phyloP scores from a whole-genome alignment of 768 basidiomycete species.

The Tylopilus vinaceipallidus region DNA sequence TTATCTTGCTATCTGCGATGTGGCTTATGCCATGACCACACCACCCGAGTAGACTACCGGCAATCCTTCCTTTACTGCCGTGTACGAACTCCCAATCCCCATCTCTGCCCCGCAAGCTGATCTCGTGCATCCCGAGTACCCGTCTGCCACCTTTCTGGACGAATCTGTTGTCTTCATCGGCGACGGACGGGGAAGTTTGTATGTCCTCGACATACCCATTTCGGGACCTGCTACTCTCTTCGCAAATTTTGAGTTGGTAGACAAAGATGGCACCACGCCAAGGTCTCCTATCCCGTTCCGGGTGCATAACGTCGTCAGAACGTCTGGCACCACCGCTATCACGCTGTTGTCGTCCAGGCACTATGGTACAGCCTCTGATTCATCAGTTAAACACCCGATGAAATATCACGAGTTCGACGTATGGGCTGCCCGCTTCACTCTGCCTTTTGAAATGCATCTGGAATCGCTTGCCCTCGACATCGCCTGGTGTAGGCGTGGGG shows the following conservation, averaged over 20 bases:
- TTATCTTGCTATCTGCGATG: neutral
- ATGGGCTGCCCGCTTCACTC: constrained; percentile 55
- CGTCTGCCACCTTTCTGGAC: constrained; percentile 61
- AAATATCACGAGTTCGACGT: constrained; percentile 56
- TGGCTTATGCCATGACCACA: constrained; percentile 9
- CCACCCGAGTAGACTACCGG: constrained; percentile 47
- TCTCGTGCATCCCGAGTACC: constrained; percentile 64
- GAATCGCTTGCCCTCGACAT: constrained; percentile 45
- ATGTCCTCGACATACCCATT: constrained; percentile 49
- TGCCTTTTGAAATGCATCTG: constrained; percentile 37
- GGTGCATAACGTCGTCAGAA: constrained; percentile 33
- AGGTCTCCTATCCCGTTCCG: constrained; percentile 38
- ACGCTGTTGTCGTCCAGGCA: constrained; percentile 60
- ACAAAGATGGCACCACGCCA: constrained; percentile 20
- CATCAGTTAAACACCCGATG: constrained; percentile 18
- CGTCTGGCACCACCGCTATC: constrained; percentile 39
- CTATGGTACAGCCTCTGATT: constrained; percentile 32
- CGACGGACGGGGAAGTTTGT: constrained; percentile 70
- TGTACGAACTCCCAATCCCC: constrained; percentile 61
- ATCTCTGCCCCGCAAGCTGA: constrained; percentile 41
- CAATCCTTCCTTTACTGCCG: constrained; percentile 49
- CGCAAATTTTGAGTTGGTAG: constrained; percentile 49
- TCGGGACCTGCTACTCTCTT: constrained; percentile 42
- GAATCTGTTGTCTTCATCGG: constrained; percentile 51
- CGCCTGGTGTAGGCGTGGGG: constrained; percentile 68